Evolutionary conservation across 371 early-diverging fungal genomes (phyloP), one percentile per base, ranked within the genome.

Genomic region (Mucor mucedo): DNA sequence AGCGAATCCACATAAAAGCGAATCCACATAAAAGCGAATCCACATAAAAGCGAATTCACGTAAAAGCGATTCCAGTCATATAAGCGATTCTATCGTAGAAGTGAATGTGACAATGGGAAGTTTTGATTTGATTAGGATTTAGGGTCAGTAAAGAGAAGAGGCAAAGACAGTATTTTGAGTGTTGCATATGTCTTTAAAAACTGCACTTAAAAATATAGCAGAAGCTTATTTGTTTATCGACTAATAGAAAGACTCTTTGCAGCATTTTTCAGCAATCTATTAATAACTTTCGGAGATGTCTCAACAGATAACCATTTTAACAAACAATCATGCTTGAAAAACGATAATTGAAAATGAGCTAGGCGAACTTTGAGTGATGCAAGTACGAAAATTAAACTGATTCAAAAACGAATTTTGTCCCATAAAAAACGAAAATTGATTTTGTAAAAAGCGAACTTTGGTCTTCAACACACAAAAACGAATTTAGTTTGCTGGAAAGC

Each of bases 221-320:
- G 1, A 35, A 35, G 35, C 2, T 35, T 35, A 35, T 35, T 1
- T 35, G 2, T 35, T 35, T 35, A 35, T 35, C 35, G 2, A 35
- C 35, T 35, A 35, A 1, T 8, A 35, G 35, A 35, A 35, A 35
- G 35, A 35, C 35, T 35, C 35, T 35, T 35, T 35, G 35, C 44
- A 45, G 61, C 45, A 61, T 60, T 61, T 14, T 39, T 52, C 35
- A 66, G 29, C 61, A 55, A 13, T 50, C 57, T 56, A 54, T 54
- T 47, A 54, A 62, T 38, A 62, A 62, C 55, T 62, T 55, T 54
- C 62, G 47, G 32, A 53, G 32, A 53, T 61, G 61, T 41, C 54
- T 62, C 47, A 62, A 62, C 38, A 62, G 55, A 62, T 47, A 62
- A 28, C 49, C 55, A 62, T 35, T 62, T 55, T 55, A 62, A 55